Percentiles rank a stretch among this genome's conserved stretches.
phyloP scores from a whole-genome alignment of 2,329 filamentous ascomycete species.

The Ophiocordyceps camponoti-saundersi region DNA sequence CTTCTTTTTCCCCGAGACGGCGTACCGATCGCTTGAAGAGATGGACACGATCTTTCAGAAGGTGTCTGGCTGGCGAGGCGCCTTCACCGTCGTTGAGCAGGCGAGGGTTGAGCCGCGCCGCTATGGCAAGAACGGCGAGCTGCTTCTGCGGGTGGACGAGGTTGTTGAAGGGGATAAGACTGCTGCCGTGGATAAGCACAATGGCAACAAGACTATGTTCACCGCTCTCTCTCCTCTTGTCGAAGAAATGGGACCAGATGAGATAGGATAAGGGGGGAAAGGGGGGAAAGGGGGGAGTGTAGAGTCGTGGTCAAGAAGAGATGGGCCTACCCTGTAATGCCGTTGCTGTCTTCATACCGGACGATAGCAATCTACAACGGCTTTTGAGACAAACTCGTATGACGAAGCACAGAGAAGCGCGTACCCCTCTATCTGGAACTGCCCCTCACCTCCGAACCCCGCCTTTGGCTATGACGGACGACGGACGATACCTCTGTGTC shows the following conservation, averaged over 20 bases:
- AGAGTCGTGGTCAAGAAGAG: too few relatives aligned
- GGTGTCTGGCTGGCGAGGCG: conserved; percentile 23
- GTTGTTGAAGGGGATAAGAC: conserved; percentile 18
- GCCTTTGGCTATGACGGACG: background rate
- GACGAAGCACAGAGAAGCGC: too few relatives aligned
- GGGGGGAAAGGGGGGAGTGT: too few relatives aligned
- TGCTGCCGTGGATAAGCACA: conserved; percentile 12
- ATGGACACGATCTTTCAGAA: conserved; percentile 50
- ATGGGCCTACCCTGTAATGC: too few relatives aligned
- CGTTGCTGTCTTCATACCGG: background rate
- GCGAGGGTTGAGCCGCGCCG: conserved; percentile 31
- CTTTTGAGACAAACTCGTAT: background rate
- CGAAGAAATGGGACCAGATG: background rate
- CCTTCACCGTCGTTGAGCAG: conserved; percentile 18
- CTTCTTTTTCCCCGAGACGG: conserved; percentile 49
- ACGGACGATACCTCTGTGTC: too few relatives aligned
- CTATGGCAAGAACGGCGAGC: conserved; percentile 42
- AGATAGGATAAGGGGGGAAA: background rate
- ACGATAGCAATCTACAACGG: background rate
- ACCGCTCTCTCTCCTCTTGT: background rate
- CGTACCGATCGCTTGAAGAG: conserved; percentile 45
- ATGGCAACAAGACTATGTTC: conserved; percentile 8
- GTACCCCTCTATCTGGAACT: background rate
- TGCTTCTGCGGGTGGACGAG: conserved; percentile 29
- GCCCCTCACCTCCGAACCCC: background rate